Evolutionary conservation across 75 land plant species (phyloP).

Genomic region (Cupressus sempervirens): DNA sequence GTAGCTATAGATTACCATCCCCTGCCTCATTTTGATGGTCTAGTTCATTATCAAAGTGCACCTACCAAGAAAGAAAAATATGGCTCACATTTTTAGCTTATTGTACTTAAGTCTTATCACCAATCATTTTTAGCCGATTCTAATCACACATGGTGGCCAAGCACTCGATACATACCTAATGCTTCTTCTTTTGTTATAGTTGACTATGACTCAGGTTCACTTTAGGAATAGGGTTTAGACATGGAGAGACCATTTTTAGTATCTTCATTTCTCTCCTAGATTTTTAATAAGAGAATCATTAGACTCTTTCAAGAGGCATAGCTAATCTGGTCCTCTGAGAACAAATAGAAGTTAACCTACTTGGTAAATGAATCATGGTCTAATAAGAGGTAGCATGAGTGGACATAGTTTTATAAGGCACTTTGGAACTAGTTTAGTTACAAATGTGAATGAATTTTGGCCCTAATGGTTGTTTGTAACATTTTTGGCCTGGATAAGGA

Average conservation of each 20-base stretch:
- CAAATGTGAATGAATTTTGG: constrained; percentile 9
- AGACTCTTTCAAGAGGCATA: constrained; percentile 29
- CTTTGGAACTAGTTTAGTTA: constrained; percentile 16
- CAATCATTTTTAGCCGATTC: too few species aligned
- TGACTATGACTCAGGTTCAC: constrained; percentile 80
- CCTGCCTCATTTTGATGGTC: too few species aligned
- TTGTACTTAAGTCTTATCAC: too few species aligned
- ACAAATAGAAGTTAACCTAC: constrained; percentile 31
- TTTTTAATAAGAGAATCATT: constrained; percentile 18
- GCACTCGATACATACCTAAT: constrained; percentile 29
- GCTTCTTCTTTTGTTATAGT: constrained; percentile 64
- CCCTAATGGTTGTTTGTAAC: not conserved
- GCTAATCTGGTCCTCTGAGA: constrained; percentile 62
- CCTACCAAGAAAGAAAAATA: too few species aligned
- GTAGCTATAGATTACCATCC: too few species aligned
- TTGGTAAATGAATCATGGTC: constrained; percentile 37
- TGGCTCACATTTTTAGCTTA: too few species aligned
- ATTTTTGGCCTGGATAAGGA: not conserved
- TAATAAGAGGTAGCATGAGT: constrained; percentile 49
- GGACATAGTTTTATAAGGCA: constrained; percentile 43
- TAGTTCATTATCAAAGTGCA: too few species aligned
- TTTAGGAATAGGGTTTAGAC: constrained; percentile 25
- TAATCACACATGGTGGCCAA: constrained; percentile 45
- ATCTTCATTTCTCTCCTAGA: constrained; percentile 32
- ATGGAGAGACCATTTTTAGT: constrained; percentile 47